Percentiles rank a stretch among this genome's conserved stretches.
phyloP scores from a whole-genome alignment of 768 basidiomycete species.

The Kwoniella europaea region DNA sequence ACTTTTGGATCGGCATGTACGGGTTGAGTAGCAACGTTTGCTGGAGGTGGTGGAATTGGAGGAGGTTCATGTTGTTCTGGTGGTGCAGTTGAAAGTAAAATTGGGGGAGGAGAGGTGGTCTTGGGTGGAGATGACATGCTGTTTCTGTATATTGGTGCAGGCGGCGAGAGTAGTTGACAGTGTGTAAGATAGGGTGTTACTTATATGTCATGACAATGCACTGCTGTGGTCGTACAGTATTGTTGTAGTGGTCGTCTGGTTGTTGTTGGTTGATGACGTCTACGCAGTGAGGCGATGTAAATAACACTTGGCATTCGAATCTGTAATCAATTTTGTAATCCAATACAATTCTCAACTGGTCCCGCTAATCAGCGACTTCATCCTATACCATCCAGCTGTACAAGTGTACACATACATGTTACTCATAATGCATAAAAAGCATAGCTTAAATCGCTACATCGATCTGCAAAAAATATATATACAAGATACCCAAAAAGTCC shows the following conservation, averaged over 20 bases:
- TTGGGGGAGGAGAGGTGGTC: slow-evolving; percentile 2
- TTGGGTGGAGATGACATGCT: slow-evolving; percentile 17
- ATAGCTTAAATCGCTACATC: not conserved
- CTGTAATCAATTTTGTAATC: not conserved
- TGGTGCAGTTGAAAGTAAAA: not conserved
- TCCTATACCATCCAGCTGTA: too few species aligned
- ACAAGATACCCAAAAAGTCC: slow-evolving; percentile 9
- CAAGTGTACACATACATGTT: too few species aligned
- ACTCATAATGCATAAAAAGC: not conserved
- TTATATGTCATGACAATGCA: too few species aligned
- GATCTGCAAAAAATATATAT: not conserved
- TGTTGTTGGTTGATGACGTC: slow-evolving; percentile 6
- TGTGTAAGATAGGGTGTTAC: too few species aligned
- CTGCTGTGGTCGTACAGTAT: not conserved
- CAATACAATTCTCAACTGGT: not conserved
- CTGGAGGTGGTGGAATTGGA: not conserved
- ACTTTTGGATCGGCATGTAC: slow-evolving; percentile 38
- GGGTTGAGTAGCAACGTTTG: not conserved
- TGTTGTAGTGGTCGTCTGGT: not conserved
- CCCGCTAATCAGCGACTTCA: too few species aligned
- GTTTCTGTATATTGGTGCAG: not conserved
- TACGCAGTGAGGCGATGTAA: slow-evolving; percentile 10
- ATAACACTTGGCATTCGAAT: not conserved
- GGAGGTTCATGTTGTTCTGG: not conserved
- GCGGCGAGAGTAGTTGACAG: too few species aligned